Evolutionary conservation across 75 land plant species (phyloP), one percentile per base, ranked within the genome.

Genomic region (Picea sitchensis): DNA sequence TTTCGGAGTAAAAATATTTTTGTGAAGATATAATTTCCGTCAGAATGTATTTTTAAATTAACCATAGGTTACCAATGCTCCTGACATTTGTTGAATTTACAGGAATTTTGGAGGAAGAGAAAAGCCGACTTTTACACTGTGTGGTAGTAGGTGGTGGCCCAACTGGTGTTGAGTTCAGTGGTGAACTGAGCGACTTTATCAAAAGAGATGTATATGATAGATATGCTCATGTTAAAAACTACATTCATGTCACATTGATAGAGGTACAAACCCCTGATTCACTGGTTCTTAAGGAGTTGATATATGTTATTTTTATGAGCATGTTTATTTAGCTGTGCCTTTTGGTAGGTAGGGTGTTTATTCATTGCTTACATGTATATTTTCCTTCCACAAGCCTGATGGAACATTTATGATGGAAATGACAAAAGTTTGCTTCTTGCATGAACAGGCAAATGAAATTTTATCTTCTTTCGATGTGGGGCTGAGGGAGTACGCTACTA

Each of bases 61-160:
- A n/a, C 8, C 41, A 71, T 17, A 41, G 14, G 51, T 71, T 44
- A 8, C 13, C 54, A 41, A 44, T 44, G 54, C 54, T 71, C 4
- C 51, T 71, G 4, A n/a, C 11, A 36, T 47, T 18, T 18, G n/a
- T n/a, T 58, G 87, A 73, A 21, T 81, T 82, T 30, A 77, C 87
- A 93, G 95, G 93, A 56, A 80, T 86, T 21, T 77, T 93, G 21
- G 91, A 84, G 32, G 90, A 87, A 72, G 95, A 91, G 76, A 93
- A 86, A 78, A 79, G 59, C 32, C 84, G 93, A 36, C 87, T 91
- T 59, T 78, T 92, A 41, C 93, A 91, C 71, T 91, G 91, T 83
- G 96, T 93, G 59, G 92, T 93, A 21, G 92, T 91, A 34, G 96
- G 96, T 67, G 96, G 96, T 34, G 95, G 95, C 34, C 95, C 95